phyloP scores from a whole-genome alignment of 2,329 filamentous ascomycete species.

The Purpureocillium takamizusanense region DNA sequence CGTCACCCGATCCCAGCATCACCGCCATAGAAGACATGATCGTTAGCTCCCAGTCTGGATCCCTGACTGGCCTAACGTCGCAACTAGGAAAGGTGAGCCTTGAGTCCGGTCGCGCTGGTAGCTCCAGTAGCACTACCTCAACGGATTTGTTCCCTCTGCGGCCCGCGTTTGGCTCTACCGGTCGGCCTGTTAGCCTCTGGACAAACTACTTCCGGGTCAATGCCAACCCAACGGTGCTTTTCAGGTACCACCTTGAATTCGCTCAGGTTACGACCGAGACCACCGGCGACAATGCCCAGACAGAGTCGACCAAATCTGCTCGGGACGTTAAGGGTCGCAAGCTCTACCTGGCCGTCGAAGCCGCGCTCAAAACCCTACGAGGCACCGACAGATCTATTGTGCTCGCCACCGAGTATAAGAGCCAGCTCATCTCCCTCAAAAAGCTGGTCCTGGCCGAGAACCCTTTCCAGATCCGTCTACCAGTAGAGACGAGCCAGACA shows the following conservation, averaged over 20 bases:
- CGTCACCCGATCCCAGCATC: slow-evolving; percentile 15
- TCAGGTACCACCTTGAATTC: slow-evolving; percentile 37
- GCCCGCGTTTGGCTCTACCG: slow-evolving; percentile 39
- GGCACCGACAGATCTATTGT: slow-evolving; percentile 18
- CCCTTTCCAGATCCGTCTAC: slow-evolving; percentile 25
- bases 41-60: slow-evolving; percentile 17
- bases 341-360: slow-evolving; percentile 30
- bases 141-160: slow-evolving; percentile 31
- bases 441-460: slow-evolving; percentile 25
- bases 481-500: slow-evolving; percentile 18
- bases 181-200: slow-evolving; percentile 36
- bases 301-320: slow-evolving; percentile 6
- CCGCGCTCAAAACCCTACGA: slow-evolving; percentile 25
- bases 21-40: slow-evolving; percentile 31
- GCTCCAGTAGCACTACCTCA: slow-evolving; percentile 1
- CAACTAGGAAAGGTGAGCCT: slow-evolving; percentile 27
- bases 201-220: slow-evolving; percentile 44
- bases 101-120: slow-evolving; percentile 7
- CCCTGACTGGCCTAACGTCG: slow-evolving; percentile 18
- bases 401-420: slow-evolving; percentile 42
- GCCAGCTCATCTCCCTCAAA: slow-evolving; percentile 31
- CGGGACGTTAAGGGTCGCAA: slow-evolving; percentile 32
- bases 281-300: slow-evolving; percentile 6
- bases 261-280: slow-evolving; percentile 10
- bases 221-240: slow-evolving; percentile 25